Base-by-base conservation (phyloP, 768 basidiomycete species). In the Suillus americanus region DNA sequence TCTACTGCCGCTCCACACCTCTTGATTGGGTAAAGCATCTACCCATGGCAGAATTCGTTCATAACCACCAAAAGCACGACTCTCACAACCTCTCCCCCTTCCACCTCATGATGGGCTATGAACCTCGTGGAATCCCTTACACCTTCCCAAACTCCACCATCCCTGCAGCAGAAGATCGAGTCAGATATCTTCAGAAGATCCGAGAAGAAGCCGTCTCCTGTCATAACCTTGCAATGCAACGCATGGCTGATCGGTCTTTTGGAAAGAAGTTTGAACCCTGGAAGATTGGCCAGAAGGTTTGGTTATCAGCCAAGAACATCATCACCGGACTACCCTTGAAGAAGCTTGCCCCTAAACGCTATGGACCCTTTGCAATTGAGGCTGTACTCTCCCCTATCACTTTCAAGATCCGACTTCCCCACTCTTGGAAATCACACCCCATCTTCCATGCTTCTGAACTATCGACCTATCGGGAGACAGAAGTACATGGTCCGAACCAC, bases 21-120 rank as follows among this genome's bases (percentile, higher is more conserved):
- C 9, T 2, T 0, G n/a, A 30, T 3, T 63, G 62, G 62, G 43
- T 38, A 3, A 20, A 40, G 18, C 57, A 68, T 10, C 66, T 79
- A 0, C 64, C 70, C 3, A n/a, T 68, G 3, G 73, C 72, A 1
- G 67, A 73, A 41, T 62, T 56, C 20, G 6, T 43, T 7, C 61
- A 61, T 2, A 65, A 65, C n/a, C 41, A 50, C 9, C 3, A n/a
- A 3, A 50, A 28, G 7, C 41, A 62, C 18, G 53, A 48, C 18
- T 0, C 40, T 35, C 1, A 8, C 0, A 43, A 43, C 8, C 20
- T 16, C n/a, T 50, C 48, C 46, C 59, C 64, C 0, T 64, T 61
- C 18, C 51, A 37, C 12, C 46, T 61, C 20, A 64, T 64, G 45
- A 46, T 64, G 37, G 48, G 59, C 3, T 64, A 61, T 35, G 35